phyloP scores from a whole-genome alignment of 2,329 filamentous ascomycete genomes.

The Chlorencoelia australis region DNA sequence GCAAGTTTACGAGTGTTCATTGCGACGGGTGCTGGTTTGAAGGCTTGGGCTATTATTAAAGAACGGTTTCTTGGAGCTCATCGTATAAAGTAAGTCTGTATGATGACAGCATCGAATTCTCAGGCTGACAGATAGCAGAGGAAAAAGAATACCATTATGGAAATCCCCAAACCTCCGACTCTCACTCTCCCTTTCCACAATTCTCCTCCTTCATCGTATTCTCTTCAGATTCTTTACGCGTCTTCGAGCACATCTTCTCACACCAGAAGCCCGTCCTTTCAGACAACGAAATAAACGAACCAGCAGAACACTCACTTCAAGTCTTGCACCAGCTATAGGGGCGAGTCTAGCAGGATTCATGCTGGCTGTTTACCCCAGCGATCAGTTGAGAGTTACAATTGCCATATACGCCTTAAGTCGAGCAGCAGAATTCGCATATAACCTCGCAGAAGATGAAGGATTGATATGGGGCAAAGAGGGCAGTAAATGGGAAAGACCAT shows the following conservation, averaged over 20 bases:
- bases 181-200: slow-evolving; percentile 72
- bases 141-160: slow-evolving; percentile 44
- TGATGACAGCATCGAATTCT: neutral
- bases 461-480: slow-evolving; percentile 51
- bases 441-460: slow-evolving; percentile 66
- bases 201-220: slow-evolving; percentile 79
- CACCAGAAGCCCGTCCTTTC: slow-evolving; percentile 72
- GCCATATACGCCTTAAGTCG: slow-evolving; percentile 75
- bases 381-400: slow-evolving; percentile 65
- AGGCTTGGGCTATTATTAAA: slow-evolving; percentile 46
- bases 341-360: slow-evolving; percentile 79
- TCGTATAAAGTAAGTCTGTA: slow-evolving; percentile 7
- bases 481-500: slow-evolving; percentile 53
- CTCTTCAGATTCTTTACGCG: slow-evolving; percentile 83
- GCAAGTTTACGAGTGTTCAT: slow-evolving; percentile 63
- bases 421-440: slow-evolving; percentile 79
- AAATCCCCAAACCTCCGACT: slow-evolving; percentile 64
- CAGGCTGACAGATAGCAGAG: slow-evolving; percentile 12
- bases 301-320: slow-evolving; percentile 65
- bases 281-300: slow-evolving; percentile 72
- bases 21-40: slow-evolving; percentile 51
- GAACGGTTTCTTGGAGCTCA: slow-evolving; percentile 36
- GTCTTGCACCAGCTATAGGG: slow-evolving; percentile 79
- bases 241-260: slow-evolving; percentile 67
- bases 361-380: slow-evolving; percentile 61